These are phyloP conservation scores for Suillus cothurnatus DNA, from an alignment of 768 basidiomycete species.

Conservation along the genomic window DNA sequence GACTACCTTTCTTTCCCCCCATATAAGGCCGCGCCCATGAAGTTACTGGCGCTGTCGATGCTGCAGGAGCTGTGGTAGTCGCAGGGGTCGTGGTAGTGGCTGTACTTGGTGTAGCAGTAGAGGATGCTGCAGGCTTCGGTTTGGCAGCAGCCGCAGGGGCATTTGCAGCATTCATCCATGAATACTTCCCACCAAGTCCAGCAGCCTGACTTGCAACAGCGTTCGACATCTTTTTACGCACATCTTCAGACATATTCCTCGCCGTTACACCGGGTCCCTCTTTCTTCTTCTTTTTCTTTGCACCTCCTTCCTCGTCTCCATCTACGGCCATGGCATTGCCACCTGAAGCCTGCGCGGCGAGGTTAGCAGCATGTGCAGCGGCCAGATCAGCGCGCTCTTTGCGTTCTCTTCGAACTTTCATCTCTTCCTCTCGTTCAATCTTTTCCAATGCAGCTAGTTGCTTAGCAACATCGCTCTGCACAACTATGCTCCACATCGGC, in stretches of 20 bases:
- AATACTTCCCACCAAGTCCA: conserved; percentile 80
- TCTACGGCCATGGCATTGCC: conserved; percentile 33
- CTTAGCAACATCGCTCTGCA: conserved; percentile 80
- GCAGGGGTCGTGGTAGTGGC: conserved; percentile 28
- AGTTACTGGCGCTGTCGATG: conserved; percentile 32
- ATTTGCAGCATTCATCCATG: conserved; percentile 83
- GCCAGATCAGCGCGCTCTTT: conserved; percentile 76
- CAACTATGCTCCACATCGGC: conserved; percentile 82
- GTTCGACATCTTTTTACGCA: conserved; percentile 90
- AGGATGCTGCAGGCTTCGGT: conserved; percentile 33
- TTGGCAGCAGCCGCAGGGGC: conserved; percentile 46
- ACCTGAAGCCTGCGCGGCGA: conserved; percentile 57
- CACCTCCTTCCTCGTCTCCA: conserved; percentile 57
- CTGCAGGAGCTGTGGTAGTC: conserved; percentile 35
- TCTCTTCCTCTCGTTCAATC: conserved; percentile 84
- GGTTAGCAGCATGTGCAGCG: conserved; percentile 66
- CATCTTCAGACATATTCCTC: conserved; percentile 89
- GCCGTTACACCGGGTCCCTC: conserved; percentile 85
- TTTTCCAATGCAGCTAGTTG: conserved; percentile 76
- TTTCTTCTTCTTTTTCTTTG: conserved; percentile 81
- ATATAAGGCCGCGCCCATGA: conserved; percentile 70
- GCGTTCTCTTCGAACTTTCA: conserved; percentile 69
- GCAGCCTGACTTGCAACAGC: conserved; percentile 87
- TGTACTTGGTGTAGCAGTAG: conserved; percentile 34
- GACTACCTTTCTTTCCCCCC: conserved; percentile 47